A percentile compares a stretch with the other conserved stretches of the same genome.
Evolutionary conservation across 352 stramenopile genomes (phyloP).

Genomic region (Phytophthora multivora): DNA sequence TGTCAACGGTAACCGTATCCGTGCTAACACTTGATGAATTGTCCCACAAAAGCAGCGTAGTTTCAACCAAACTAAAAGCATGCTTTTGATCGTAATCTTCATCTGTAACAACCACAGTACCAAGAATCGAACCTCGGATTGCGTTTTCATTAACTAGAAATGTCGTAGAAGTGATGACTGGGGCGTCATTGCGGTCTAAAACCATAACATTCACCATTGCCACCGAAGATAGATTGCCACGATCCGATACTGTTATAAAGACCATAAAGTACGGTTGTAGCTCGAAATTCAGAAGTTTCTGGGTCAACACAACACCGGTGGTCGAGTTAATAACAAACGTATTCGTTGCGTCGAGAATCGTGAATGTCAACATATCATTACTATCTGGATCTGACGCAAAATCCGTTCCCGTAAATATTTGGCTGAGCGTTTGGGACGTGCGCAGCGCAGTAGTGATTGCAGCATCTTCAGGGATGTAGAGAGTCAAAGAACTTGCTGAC

Average conservation of each 20-base stretch:
- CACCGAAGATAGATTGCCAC: constrained; percentile 9
- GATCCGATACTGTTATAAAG: constrained; percentile 12
- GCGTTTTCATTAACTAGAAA: constrained; percentile 23
- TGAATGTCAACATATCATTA: constrained; percentile 15
- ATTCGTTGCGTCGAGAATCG: constrained; percentile 7
- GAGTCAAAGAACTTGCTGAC: background rate
- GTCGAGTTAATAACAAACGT: constrained; percentile 22
- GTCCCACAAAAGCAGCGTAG: constrained; percentile 14
- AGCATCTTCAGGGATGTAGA: constrained; percentile 33
- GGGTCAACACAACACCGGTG: constrained; percentile 10
- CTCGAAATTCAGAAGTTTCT: constrained; percentile 26
- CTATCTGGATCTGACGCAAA: constrained; percentile 26
- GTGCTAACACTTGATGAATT: constrained; percentile 14
- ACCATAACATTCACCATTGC: constrained; percentile 17
- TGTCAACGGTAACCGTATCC: constrained; percentile 16
- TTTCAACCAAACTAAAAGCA: constrained; percentile 20
- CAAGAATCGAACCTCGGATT: background rate
- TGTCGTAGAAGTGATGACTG: constrained; percentile 7
- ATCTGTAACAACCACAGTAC: constrained; percentile 11
- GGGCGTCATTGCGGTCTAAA: constrained; percentile 34
- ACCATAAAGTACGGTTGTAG: constrained; percentile 12
- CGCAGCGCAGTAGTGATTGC: constrained; percentile 11
- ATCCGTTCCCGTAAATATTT: constrained; percentile 4
- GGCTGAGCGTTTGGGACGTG: constrained; percentile 9
- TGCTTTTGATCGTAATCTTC: constrained; percentile 27